Conservation (phyloP, 768 basidiomycete genomes). For the Hygrocybe punicea region DNA sequence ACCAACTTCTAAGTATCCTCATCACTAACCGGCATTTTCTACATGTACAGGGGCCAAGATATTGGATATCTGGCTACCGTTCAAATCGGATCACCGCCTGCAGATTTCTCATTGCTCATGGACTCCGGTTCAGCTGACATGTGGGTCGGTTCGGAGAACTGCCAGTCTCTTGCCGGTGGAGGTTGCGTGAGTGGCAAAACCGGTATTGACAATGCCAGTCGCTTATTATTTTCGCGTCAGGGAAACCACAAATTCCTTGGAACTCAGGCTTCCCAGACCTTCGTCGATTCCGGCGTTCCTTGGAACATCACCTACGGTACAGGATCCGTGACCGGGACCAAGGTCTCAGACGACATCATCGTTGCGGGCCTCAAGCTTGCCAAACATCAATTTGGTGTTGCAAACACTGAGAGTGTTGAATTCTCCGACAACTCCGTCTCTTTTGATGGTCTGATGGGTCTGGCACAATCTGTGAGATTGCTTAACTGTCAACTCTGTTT, state of each 20-base stretch:
- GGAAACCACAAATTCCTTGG: constrained; percentile 54
- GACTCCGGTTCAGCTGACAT: constrained; percentile 69
- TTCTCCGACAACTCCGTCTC: constrained; percentile 49
- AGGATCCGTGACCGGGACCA: constrained; percentile 61
- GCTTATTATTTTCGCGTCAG: constrained; percentile 15
- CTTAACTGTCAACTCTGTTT: neutral
- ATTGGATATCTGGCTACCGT: constrained; percentile 54
- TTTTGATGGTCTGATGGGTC: constrained; percentile 76
- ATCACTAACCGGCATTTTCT: neutral
- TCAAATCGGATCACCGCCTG: constrained; percentile 63
- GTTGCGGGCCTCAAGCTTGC: constrained; percentile 60
- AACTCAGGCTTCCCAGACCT: constrained; percentile 55
- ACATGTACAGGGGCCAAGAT: constrained; percentile 37
- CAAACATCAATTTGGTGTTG: constrained; percentile 67
- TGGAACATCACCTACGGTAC: constrained; percentile 70
- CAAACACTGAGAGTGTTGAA: constrained; percentile 54
- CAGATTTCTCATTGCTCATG: constrained; percentile 56
- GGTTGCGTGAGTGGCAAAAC: constrained; percentile 25
- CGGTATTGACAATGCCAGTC: neutral
- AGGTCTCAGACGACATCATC: constrained; percentile 59
- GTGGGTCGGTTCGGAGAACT: constrained; percentile 60
- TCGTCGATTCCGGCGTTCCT: constrained; percentile 47
- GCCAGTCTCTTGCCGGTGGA: constrained; percentile 43
- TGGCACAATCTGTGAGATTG: constrained; percentile 57
- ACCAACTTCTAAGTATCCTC: neutral